phyloP scores from a whole-genome alignment of 495 filamentous ascomycete genomes.

The Elaphomyces granulatus region DNA sequence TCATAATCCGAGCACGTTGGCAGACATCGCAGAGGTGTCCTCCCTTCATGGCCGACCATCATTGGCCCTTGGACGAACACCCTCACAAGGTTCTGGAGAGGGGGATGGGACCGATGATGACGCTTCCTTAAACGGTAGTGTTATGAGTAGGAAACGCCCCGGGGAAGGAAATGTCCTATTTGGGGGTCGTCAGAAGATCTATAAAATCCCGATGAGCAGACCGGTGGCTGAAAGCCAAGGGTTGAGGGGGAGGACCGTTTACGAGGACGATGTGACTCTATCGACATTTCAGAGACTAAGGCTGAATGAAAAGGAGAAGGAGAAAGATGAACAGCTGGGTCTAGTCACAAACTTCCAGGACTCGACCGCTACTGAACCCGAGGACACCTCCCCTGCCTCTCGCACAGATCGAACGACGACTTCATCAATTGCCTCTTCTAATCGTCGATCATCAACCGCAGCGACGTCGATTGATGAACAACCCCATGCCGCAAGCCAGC shows the following conservation, averaged over 20 bases:
- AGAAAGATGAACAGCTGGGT: conserved; percentile 16
- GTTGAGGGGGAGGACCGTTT: conserved; percentile 57
- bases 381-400: conserved; percentile 49
- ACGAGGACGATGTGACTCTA: conserved; percentile 70
- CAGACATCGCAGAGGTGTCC: conserved; percentile 80
- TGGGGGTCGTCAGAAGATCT: conserved; percentile 91
- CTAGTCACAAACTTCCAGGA: conserved; percentile 2
- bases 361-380: conserved; percentile 22
- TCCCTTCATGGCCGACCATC: conserved; percentile 58
- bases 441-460: conserved; percentile 67
- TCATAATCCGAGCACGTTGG: conserved; percentile 39
- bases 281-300: conserved; percentile 67
- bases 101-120: conserved; percentile 59
- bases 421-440: conserved; percentile 71
- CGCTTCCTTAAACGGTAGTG: conserved; percentile 41
- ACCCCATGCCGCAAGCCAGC: conserved; percentile 25
- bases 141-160: conserved; percentile 74
- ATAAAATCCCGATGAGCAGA: conserved; percentile 58
- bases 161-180: conserved; percentile 89
- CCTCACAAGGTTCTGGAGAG: conserved; percentile 41
- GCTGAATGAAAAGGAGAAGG: conserved; percentile 40
- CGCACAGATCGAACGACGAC: conserved; percentile 68
- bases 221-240: conserved; percentile 24
- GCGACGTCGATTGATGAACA: conserved; percentile 87
- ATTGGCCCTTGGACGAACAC: conserved; percentile 33